Evolutionary conservation across 495 filamentous ascomycete species (phyloP).

Genomic region (Penicillium tannophilum): DNA sequence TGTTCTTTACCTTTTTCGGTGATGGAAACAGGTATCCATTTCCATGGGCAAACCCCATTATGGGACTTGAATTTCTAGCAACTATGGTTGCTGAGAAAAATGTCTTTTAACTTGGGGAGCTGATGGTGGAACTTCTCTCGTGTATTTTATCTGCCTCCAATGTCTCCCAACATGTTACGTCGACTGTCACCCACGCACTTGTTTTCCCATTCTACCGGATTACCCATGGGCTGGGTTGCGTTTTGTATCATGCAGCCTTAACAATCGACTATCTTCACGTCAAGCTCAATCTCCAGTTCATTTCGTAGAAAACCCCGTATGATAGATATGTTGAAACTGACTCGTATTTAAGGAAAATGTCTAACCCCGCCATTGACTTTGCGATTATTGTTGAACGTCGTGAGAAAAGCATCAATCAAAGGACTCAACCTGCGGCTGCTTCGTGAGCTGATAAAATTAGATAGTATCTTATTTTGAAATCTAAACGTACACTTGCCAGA

Average conservation of each 20-base stretch:
- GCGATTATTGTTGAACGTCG: neutral
- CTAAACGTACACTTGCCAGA: neutral
- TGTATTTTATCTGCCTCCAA: constrained; percentile 1
- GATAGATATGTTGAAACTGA: neutral
- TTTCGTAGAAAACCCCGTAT: neutral
- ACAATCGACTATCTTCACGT: constrained; percentile 12
- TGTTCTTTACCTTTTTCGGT: neutral
- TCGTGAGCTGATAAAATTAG: neutral
- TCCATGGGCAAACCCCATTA: neutral
- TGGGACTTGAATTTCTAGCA: neutral
- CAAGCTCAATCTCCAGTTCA: neutral
- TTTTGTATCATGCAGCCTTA: constrained; percentile 16
- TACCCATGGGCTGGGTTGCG: constrained; percentile 7
- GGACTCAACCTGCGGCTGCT: neutral
- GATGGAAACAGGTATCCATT: neutral
- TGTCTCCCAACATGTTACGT: neutral
- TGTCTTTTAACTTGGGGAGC: neutral
- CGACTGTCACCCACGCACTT: neutral
- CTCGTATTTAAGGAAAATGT: too few relatives aligned
- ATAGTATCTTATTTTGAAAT: neutral
- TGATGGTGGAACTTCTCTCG: neutral
- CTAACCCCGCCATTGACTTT: neutral
- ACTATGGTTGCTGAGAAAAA: neutral
- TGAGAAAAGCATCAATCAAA: neutral
- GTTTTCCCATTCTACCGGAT: constrained; percentile 1